A percentile compares a stretch with the other conserved stretches of the same genome.
Evolutionary conservation across 2,329 filamentous ascomycete species (phyloP).

Genomic region (Diplodia scrobiculata): DNA sequence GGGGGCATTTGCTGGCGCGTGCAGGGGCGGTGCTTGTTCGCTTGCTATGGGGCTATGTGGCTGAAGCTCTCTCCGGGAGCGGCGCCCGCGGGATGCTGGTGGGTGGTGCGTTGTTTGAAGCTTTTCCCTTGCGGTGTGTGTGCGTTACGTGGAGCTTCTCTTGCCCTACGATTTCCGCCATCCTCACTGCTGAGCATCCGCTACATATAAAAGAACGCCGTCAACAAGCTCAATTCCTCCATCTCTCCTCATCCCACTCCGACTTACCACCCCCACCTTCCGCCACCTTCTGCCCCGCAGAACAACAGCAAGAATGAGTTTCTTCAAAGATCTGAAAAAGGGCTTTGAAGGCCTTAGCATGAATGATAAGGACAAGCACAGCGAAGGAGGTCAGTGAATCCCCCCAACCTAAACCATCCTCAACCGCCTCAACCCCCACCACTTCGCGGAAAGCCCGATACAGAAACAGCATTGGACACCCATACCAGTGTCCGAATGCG

Average conservation of each 20-base stretch:
- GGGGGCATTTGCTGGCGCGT: constrained; percentile 11
- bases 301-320: constrained; percentile 43
- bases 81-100: constrained; percentile 11
- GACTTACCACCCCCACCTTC: constrained; percentile 4
- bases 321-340: constrained; percentile 52
- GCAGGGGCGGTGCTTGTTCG: constrained; percentile 21
- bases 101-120: constrained; percentile 6
- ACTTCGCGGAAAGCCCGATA: background rate
- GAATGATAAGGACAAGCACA: constrained; percentile 35
- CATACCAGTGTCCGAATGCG: too few relatives aligned
- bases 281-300: background rate
- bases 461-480: too few relatives aligned
- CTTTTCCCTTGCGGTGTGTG: constrained; percentile 23
- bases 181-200: background rate
- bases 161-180: background rate
- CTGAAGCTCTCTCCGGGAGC: constrained; percentile 1
- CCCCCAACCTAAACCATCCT: background rate
- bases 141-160: constrained; percentile 16
- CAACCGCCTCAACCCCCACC: background rate
- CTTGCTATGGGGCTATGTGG: constrained; percentile 17
- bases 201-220: constrained; percentile 15
- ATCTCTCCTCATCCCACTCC: constrained; percentile 11
- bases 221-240: background rate
- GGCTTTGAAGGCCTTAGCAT: constrained; percentile 48
- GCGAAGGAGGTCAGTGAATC: constrained; percentile 31